Percentiles rank a stretch among this genome's conserved stretches.
These are phyloP conservation scores for Cryptococcus amylolentus DNA, from an alignment of 1,284 basidiomycete species.

Conservation along the genomic window DNA sequence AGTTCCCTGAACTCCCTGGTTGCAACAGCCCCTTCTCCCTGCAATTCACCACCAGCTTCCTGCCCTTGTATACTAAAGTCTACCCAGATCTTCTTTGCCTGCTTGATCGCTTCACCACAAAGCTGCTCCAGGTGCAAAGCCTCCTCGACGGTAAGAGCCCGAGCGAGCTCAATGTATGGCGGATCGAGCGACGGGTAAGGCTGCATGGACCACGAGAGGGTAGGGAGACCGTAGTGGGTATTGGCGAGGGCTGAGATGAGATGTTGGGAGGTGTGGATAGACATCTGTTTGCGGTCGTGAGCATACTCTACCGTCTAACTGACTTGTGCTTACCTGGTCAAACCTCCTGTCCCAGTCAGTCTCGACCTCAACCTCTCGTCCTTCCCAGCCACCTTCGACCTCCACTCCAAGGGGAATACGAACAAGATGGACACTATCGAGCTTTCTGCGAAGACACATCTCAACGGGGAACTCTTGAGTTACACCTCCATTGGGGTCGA, in stretches of 20 bases:
- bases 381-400: slow-evolving; percentile 52
- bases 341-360: slow-evolving; percentile 68
- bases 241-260: slow-evolving; percentile 78
- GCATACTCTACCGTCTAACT: not conserved
- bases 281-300: slow-evolving; percentile 58
- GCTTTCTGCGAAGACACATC: slow-evolving; percentile 66
- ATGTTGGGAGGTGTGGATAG: slow-evolving; percentile 78
- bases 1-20: slow-evolving; percentile 68
- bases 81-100: slow-evolving; percentile 34
- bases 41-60: slow-evolving; percentile 20
- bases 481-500: slow-evolving; percentile 29
- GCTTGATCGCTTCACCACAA: slow-evolving; percentile 60
- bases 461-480: slow-evolving; percentile 62
- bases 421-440: slow-evolving; percentile 74
- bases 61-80: slow-evolving; percentile 35
- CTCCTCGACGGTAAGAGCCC: slow-evolving; percentile 64
- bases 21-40: slow-evolving; percentile 46
- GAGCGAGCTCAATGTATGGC: slow-evolving; percentile 72
- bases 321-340: slow-evolving; percentile 64
- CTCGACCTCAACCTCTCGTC: slow-evolving; percentile 56
- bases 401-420: slow-evolving; percentile 54
- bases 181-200: slow-evolving; percentile 59
- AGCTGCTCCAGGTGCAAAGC: slow-evolving; percentile 61
- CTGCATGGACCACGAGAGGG: slow-evolving; percentile 66
- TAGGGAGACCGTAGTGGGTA: slow-evolving; percentile 61